Conservation (phyloP, 768 basidiomycete genomes). For the Lactarius tabidus region DNA sequence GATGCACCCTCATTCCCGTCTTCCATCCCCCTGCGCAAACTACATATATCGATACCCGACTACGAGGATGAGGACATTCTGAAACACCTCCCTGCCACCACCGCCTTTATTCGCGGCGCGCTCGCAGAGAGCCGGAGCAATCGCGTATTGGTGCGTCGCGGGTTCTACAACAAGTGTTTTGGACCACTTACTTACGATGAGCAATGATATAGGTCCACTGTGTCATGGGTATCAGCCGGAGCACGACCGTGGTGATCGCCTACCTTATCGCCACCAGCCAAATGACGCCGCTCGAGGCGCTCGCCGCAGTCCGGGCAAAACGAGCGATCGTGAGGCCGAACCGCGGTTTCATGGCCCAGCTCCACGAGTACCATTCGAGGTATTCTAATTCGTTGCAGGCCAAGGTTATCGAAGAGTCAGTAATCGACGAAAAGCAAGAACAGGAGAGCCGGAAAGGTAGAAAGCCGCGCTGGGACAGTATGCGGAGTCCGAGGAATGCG, state of each 20-base stretch:
- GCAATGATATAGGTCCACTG: conserved; percentile 64
- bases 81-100: conserved; percentile 45
- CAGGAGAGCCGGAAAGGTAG: neutral
- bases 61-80: conserved; percentile 39
- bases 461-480: neutral
- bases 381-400: conserved; percentile 10
- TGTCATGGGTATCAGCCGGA: conserved; percentile 68
- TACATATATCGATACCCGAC: conserved; percentile 54
- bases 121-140: conserved; percentile 41
- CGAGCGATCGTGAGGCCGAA: conserved; percentile 33
- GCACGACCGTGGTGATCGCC: conserved; percentile 71
- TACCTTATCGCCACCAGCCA: conserved; percentile 40
- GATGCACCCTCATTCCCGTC: conserved; percentile 43
- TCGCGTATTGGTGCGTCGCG: conserved; percentile 47
- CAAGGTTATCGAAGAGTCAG: neutral
- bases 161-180: too few species aligned
- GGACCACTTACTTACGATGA: neutral
- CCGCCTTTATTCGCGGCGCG: conserved; percentile 49
- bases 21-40: conserved; percentile 34
- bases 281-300: conserved; percentile 31
- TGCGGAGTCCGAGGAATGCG: neutral
- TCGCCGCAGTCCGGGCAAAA: conserved; percentile 25
- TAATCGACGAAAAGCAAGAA: neutral
- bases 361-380: conserved; percentile 25
- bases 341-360: conserved; percentile 34